These are phyloP conservation scores for Ophiostoma montium DNA, from an alignment of 2,329 filamentous ascomycete species.

Conservation along the genomic window DNA sequence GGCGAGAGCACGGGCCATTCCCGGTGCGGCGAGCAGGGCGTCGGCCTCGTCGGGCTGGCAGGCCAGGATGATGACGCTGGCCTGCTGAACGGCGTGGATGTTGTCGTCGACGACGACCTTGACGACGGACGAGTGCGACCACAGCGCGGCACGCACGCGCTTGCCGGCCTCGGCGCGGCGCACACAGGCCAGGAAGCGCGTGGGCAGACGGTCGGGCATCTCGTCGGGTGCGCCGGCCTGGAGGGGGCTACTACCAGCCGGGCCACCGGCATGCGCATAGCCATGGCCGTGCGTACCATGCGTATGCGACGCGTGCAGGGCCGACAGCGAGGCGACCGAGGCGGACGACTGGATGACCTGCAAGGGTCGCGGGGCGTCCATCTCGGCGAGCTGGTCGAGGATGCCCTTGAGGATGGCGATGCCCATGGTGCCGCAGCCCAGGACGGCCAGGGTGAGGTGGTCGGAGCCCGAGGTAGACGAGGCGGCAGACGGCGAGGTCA, in stretches of 20 bases:
- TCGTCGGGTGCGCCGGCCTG: constrained; percentile 31
- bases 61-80: constrained; percentile 61
- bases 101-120: constrained; percentile 61
- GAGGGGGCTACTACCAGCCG: constrained; percentile 20
- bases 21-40: constrained; percentile 50
- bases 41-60: constrained; percentile 70
- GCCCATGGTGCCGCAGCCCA: constrained; percentile 79
- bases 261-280: background rate
- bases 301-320: constrained; percentile 1
- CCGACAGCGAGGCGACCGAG: constrained; percentile 5
- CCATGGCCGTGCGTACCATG: too few relatives aligned
- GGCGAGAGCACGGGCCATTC: constrained; percentile 53
- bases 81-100: constrained; percentile 47
- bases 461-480: constrained; percentile 4
- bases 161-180: constrained; percentile 54
- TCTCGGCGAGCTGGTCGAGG: constrained; percentile 50
- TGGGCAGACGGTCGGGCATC: constrained; percentile 46
- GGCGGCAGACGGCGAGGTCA: background rate
- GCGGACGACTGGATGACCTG: constrained; percentile 28
- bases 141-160: constrained; percentile 51
- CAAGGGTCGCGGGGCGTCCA: constrained; percentile 32
- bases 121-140: constrained; percentile 46
- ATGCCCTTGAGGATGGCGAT: constrained; percentile 74
- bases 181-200: constrained; percentile 70
- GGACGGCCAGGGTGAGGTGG: constrained; percentile 56